Base-by-base conservation (phyloP, 352 stramenopile genomes). In the Globisporangium abappressorium region DNA sequence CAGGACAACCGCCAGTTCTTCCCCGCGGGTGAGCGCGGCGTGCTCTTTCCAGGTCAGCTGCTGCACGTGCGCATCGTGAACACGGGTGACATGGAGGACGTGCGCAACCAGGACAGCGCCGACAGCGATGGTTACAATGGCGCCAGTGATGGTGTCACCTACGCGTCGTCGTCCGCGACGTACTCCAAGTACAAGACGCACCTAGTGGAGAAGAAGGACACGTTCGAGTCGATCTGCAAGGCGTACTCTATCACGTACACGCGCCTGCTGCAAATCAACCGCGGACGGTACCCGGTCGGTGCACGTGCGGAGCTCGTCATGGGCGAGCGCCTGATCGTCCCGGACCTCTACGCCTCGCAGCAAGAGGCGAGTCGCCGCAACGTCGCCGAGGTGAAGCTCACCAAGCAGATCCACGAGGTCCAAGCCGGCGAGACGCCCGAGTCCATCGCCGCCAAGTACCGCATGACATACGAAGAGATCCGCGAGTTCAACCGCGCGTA, bases 401-500 rank as follows among this genome's bases (percentile, higher is more conserved):
- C 84, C 55, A 94, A 93, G 78, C 84, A 94, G 72, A 95, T 95
- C 61, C 85, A 95, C 62, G 69, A 90, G 11, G 87, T 95, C n/a
- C 76, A 89, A 47, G 60, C 66, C 2, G 86, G 80, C 51, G 87
- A 95, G 33, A 93, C 87, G n/a, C 85, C 87, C 18, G 75, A 92
- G 63, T 73, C 63, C 18, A 74, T 95, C 59, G 82, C 82, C 0
- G 75, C 73, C 38, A 66, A 61, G 34, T 95, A 91, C 73, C 73
- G 69, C 49, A 95, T 95, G 87, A 93, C 80, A 61, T 91, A 92
- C 64, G 87, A 95, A 38, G 85, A 94, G 73, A 78, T 95, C 68
- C 87, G 87, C 36, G 87, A 94, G 73, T 94, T 71, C 69, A 95
- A 95, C 66, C 87, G 87, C 58, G 83, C 80, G 24, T 95, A 93